Percentiles rank a stretch among this genome's conserved stretches.
Conservation (phyloP, 106 monocot species). For the Cymbidium sinense region DNA sequence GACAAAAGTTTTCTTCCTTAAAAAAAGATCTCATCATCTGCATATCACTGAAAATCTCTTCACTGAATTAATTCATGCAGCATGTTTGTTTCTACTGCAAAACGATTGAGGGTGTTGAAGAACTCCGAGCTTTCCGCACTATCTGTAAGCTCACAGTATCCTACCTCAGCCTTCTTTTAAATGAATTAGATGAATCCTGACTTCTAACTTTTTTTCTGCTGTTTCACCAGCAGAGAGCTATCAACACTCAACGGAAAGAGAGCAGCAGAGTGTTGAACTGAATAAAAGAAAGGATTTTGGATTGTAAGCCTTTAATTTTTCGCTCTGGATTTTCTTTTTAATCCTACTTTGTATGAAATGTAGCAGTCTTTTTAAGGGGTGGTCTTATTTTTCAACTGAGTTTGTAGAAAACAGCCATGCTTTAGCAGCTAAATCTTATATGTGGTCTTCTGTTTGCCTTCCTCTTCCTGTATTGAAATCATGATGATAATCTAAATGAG, state of each 20-base stretch:
- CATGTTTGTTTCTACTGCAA: slow-evolving; percentile 67
- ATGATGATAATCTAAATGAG: no score
- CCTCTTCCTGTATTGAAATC: not conserved
- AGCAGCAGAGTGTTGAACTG: slow-evolving; percentile 15
- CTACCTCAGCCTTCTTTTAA: not conserved
- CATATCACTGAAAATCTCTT: no score
- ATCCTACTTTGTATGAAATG: not conserved
- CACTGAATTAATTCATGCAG: slow-evolving; percentile 21
- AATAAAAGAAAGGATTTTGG: not conserved
- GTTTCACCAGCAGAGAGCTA: slow-evolving; percentile 25
- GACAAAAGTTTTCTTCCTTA: no score
- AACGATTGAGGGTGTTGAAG: slow-evolving; percentile 70
- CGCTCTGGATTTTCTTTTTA: not conserved
- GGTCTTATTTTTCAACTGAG: not conserved
- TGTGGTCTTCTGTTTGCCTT: not conserved
- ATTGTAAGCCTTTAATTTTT: not conserved
- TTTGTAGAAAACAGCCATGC: not conserved
- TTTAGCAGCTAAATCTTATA: not conserved
- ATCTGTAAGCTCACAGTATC: slow-evolving; percentile 23
- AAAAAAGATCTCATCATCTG: no score
- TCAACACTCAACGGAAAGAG: slow-evolving; percentile 25
- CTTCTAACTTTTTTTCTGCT: not conserved
- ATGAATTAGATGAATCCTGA: not conserved
- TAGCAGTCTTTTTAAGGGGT: not conserved
- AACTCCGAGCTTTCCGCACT: slow-evolving; percentile 54